Conservation (phyloP, 2,329 filamentous ascomycete genomes). For the Fusarium bactridioides region DNA sequence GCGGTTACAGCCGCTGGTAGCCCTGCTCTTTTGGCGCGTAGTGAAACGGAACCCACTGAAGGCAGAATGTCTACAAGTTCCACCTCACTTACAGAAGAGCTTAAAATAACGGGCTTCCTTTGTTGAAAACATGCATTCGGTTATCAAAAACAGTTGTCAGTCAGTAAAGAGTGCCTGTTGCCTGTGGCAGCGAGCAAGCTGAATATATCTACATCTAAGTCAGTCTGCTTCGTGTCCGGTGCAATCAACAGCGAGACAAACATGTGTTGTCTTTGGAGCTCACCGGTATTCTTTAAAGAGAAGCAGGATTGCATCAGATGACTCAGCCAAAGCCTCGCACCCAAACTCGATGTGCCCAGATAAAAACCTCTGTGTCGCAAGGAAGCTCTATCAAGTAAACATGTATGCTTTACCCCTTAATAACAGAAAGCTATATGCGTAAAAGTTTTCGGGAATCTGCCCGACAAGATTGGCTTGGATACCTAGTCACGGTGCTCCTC, state of each 20-base stretch:
- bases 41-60: slow-evolving; percentile 15
- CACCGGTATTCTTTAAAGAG: neutral
- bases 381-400: neutral
- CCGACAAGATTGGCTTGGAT: neutral
- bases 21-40: slow-evolving; percentile 20
- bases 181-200: neutral
- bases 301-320: neutral
- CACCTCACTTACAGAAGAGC: neutral
- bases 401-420: neutral
- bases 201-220: neutral
- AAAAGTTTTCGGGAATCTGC: neutral
- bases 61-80: neutral
- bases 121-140: neutral
- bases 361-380: neutral
- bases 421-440: neutral
- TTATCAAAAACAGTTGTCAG: neutral
- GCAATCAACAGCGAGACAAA: neutral
- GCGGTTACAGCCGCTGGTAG: slow-evolving; percentile 8
- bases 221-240: neutral
- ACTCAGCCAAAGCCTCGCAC: neutral
- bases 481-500: neutral
- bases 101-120: slow-evolving; percentile 7
- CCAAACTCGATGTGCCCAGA: neutral
- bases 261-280: neutral
- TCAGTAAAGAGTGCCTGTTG: neutral